Base-by-base conservation (phyloP, 768 basidiomycete species). In the Kwoniella dejecticola region DNA sequence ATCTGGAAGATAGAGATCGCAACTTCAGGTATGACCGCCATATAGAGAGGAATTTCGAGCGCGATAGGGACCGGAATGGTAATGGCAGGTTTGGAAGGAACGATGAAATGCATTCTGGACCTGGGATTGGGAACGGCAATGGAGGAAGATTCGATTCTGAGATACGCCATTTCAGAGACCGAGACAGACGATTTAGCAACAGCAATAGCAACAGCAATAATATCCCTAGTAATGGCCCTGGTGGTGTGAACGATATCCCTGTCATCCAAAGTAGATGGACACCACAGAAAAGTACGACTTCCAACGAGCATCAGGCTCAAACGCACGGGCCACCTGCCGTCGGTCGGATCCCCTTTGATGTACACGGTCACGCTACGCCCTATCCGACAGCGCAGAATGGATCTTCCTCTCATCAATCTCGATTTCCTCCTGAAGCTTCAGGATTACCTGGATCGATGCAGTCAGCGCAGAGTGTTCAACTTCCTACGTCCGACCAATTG, bases 181-280 rank as follows among this genome's bases (percentile, higher is more conserved):
- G 46, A 27, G 26, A 21, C 13, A 31, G 29, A 50, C 5, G 6
- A 31, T 17, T 19, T 31, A 29, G 48, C n/a, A 23, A 23, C 29
- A 15, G 23, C 29, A 48, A 48, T 30, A 17, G 46, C 2, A 8
- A n/a, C n/a, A n/a, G n/a, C 33, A 15, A 36, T 36, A 36, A 36
- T 36, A 36, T 36, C 33, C 33, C 33, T 15, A 36, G 27, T n/a
- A 44, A 44, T 44, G 41, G 41, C 6, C 13, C 41, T 27, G 52
- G 38, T 36, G 52, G 52, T 13, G 55, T 48, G 6, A 57, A 49
- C 29, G 46, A 45, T 48, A 49, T 57, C 31, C 56, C 56, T 13
- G 30, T 57, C 19, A n/a, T 46, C 19, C 45, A 45, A 4, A 57
- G 56, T 48, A 30, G 56, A 31, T 57, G 56, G 56, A 49, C 56